These are phyloP conservation scores for Aspergillus quadrilineatus DNA, from an alignment of 2,329 filamentous ascomycete species.

Conservation along the genomic window DNA sequence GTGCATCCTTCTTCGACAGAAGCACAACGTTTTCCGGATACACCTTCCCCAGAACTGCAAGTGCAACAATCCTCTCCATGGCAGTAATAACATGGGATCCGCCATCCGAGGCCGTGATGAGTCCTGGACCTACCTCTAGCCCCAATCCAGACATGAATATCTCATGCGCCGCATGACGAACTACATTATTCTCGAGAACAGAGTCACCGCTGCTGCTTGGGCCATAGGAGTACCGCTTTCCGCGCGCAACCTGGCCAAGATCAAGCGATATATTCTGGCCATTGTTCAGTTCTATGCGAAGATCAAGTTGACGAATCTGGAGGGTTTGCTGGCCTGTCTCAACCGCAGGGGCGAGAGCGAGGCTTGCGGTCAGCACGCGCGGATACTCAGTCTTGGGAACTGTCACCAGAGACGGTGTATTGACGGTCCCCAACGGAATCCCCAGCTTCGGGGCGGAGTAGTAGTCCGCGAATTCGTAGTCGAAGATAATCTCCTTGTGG, in stretches of 20 bases:
- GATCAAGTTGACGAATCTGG: slow-evolving; percentile 5
- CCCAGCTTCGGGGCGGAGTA: slow-evolving; percentile 20
- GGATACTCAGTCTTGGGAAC: background rate
- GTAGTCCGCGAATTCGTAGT: slow-evolving; percentile 23
- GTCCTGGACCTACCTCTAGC: background rate
- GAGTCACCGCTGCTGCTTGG: fast-evolving
- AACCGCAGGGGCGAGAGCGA: background rate
- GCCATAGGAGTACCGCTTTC: slow-evolving; percentile 24
- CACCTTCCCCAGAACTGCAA: slow-evolving; percentile 24
- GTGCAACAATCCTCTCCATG: slow-evolving; percentile 11
- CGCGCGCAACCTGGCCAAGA: slow-evolving; percentile 24
- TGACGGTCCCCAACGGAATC: slow-evolving; percentile 11
- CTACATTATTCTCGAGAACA: background rate
- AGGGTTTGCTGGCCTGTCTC: background rate
- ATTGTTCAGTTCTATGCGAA: slow-evolving; percentile 13
- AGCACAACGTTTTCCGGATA: slow-evolving; percentile 26
- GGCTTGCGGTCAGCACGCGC: background rate
- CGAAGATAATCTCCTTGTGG: slow-evolving; percentile 15
- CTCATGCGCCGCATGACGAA: background rate
- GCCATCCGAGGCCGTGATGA: slow-evolving; percentile 12
- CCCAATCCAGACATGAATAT: background rate
- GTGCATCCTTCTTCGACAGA: slow-evolving; percentile 8
- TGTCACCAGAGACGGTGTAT: background rate
- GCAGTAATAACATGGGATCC: slow-evolving; percentile 23
- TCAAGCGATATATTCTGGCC: slow-evolving; percentile 17